A percentile compares a stretch with the other conserved stretches of the same genome.
Conservation (phyloP, 306 rosid species). For the Pueraria montana region DNA sequence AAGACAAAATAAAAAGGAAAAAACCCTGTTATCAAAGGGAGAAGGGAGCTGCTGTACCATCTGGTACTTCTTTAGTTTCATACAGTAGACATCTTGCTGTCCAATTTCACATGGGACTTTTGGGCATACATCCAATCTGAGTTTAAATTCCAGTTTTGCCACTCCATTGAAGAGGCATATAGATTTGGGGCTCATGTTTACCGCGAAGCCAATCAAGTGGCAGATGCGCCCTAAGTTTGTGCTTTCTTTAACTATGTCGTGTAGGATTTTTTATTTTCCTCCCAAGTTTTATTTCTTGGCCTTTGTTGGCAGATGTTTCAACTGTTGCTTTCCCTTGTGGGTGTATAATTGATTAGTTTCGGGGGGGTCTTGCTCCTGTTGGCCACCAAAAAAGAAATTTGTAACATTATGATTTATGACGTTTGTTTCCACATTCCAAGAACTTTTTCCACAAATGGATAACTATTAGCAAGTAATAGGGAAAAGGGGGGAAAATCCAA, state of each 20-base stretch:
- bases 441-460: not conserved
- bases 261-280: no score
- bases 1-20: not conserved
- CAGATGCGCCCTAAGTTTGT: no score
- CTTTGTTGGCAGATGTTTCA: no score
- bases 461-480: not conserved
- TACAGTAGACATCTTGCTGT: not conserved
- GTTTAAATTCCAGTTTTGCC: not conserved
- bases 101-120: not conserved
- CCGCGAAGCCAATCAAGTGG: no score
- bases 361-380: no score
- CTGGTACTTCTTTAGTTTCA: not conserved
- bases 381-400: no score
- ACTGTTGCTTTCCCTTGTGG: no score
- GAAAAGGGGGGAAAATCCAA: not conserved
- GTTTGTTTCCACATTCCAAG: not conserved
- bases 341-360: no score
- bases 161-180: not conserved
- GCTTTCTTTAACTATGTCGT: no score
- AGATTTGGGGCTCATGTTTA: not conserved
- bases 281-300: no score
- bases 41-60: not conserved
- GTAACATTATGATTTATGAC: no score
- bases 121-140: not conserved
- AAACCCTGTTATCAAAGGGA: not conserved